A percentile compares a stretch with the other conserved stretches of the same genome.
Evolutionary conservation across 192 early-diverging fungal species (phyloP).

Genomic region (Entomortierella lignicola): DNA sequence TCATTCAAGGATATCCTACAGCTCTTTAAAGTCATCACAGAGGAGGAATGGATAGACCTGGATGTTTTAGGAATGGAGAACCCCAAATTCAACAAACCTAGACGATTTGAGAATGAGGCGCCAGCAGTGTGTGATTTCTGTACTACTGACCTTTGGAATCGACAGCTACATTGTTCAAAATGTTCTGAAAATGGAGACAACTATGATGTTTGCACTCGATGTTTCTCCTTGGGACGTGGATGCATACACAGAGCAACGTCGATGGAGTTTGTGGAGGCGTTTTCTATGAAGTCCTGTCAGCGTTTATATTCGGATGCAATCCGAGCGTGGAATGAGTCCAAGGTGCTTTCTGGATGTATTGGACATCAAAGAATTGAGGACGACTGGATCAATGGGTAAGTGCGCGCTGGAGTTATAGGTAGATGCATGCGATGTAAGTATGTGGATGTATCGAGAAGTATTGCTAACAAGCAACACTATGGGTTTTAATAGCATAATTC

Average conservation of each 20-base stretch:
- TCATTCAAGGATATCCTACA: constrained; percentile 22
- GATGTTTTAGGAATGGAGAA: not conserved
- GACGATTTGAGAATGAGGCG: not conserved
- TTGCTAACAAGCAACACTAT: no score
- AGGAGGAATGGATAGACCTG: constrained; percentile 45
- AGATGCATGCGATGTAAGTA: no score
- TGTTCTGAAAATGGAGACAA: constrained; percentile 8
- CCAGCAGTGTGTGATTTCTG: constrained; percentile 48
- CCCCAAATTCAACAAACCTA: constrained; percentile 14
- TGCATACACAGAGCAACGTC: constrained; percentile 21
- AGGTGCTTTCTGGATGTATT: constrained; percentile 7
- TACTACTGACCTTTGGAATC: constrained; percentile 37
- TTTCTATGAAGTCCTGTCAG: constrained; percentile 30
- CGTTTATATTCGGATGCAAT: constrained; percentile 13
- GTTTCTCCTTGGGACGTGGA: constrained; percentile 31
- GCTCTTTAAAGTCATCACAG: constrained; percentile 27
- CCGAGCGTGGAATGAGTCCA: constrained; percentile 38
- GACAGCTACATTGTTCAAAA: constrained; percentile 24
- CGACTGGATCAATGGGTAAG: constrained; percentile 26
- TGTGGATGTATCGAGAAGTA: no score
- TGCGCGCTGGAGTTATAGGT: no score
- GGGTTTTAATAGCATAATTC: constrained; percentile 21
- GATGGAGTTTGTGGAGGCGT: constrained; percentile 35
- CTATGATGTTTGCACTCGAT: constrained; percentile 33
- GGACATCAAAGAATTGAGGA: constrained; percentile 1